Conservation (phyloP, 768 basidiomycete species). For the Mycena galericulata region DNA sequence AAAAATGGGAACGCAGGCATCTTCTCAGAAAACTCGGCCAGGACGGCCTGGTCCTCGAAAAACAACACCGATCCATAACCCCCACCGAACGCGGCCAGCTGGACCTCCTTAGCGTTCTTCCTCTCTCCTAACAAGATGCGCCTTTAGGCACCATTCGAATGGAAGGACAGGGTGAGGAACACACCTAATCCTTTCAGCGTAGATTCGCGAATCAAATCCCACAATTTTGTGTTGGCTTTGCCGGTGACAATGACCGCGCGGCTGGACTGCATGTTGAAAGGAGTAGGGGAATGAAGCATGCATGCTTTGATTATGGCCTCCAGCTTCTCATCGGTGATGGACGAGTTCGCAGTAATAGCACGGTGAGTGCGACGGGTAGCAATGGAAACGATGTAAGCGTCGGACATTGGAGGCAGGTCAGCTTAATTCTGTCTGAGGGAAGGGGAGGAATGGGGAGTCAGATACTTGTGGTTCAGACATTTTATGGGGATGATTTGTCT, state of each 20-base stretch:
- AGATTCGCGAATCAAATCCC: conserved; percentile 16
- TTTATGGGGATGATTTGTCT: too few relatives aligned
- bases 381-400: conserved; percentile 17
- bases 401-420: too few relatives aligned
- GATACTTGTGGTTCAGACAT: too few relatives aligned
- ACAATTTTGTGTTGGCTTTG: conserved; percentile 21
- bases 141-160: background rate
- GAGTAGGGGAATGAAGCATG: conserved; percentile 15
- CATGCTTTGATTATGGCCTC: conserved; percentile 19
- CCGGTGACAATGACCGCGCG: conserved; percentile 27
- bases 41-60: conserved; percentile 26
- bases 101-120: background rate
- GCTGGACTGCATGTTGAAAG: conserved; percentile 24
- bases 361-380: conserved; percentile 20
- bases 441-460: too few relatives aligned
- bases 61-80: conserved; percentile 25
- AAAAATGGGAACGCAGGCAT: background rate
- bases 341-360: conserved; percentile 8
- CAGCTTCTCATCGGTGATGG: conserved; percentile 23
- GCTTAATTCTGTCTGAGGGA: too few relatives aligned
- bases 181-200: conserved; percentile 12
- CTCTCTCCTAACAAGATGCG: conserved; percentile 2
- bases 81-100: background rate
- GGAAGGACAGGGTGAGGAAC: background rate
- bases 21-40: conserved; percentile 14